Percentiles rank a stretch among this genome's conserved stretches.
These are phyloP conservation scores for Linnemannia hyalina DNA, from an alignment of 192 early-diverging fungal species.

Conservation along the genomic window DNA sequence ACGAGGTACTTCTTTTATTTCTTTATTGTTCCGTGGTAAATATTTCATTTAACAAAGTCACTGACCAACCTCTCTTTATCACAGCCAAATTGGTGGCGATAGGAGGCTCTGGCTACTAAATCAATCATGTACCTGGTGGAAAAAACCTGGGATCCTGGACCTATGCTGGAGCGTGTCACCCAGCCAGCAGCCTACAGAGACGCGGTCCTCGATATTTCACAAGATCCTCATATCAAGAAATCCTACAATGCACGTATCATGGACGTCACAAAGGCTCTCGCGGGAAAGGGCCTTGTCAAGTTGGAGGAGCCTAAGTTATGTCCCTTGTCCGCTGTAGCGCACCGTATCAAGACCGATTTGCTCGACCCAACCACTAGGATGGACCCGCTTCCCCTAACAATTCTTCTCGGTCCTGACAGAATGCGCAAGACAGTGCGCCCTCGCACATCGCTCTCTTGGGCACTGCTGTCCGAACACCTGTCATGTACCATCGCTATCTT, in stretches of 20 bases:
- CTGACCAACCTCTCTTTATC: neutral
- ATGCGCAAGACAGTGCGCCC: neutral
- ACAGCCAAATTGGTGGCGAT: neutral
- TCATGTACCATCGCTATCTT: conserved; percentile 6
- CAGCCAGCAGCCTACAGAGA: neutral
- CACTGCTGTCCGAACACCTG: neutral
- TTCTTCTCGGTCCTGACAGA: neutral
- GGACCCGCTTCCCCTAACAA: neutral
- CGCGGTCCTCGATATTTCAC: neutral
- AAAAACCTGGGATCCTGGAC: neutral
- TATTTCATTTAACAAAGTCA: neutral
- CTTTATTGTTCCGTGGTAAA: neutral
- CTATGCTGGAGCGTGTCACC: neutral
- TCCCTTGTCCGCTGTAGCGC: neutral
- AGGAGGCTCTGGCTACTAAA: neutral
- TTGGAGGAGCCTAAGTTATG: neutral
- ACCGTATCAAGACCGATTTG: neutral
- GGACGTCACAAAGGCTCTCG: neutral
- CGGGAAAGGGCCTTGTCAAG: neutral
- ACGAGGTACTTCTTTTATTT: neutral
- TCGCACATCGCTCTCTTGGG: neutral
- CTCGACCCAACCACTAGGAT: neutral
- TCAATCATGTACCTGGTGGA: neutral
- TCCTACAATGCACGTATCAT: neutral
- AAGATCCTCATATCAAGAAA: neutral